Evolutionary conservation across 2,329 filamentous ascomycete species (phyloP).

Genomic region (Ceratocystis ficicola): DNA sequence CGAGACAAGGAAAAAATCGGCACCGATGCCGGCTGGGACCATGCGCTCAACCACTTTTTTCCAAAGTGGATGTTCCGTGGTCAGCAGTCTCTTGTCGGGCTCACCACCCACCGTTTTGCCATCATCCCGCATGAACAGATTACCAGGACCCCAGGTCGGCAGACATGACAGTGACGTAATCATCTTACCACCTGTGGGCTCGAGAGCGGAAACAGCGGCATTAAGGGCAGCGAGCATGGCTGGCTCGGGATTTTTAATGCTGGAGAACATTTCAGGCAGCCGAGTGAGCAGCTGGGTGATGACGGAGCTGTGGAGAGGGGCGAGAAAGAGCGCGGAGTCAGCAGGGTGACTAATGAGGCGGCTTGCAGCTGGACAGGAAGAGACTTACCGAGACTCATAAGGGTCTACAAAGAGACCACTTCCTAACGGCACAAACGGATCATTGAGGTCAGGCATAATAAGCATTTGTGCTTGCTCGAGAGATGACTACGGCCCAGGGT

Average conservation of each 20-base stretch:
- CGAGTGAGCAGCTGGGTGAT: conserved; percentile 78
- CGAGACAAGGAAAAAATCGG: conserved; percentile 89
- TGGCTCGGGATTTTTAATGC: conserved; percentile 81
- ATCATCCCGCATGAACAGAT: conserved; percentile 75
- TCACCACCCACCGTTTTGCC: conserved; percentile 76
- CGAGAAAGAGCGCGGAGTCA: background rate
- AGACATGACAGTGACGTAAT: conserved; percentile 77
- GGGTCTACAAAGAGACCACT: conserved; percentile 93
- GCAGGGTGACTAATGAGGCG: background rate
- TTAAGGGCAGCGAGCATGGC: conserved; percentile 74
- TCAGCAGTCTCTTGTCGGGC: conserved; percentile 80
- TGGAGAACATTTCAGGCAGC: conserved; percentile 75
- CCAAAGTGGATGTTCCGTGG: conserved; percentile 80
- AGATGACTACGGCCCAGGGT: conserved; percentile 40
- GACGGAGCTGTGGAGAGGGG: conserved; percentile 41
- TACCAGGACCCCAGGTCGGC: conserved; percentile 81
- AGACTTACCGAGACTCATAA: conserved; percentile 61
- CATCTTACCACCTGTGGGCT: conserved; percentile 82
- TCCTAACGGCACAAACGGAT: conserved; percentile 85
- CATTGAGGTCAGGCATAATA: conserved; percentile 94
- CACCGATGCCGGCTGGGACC: conserved; percentile 72
- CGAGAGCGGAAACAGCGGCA: conserved; percentile 69
- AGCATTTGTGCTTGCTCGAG: conserved; percentile 91
- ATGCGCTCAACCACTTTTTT: conserved; percentile 77
- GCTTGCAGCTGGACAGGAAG: background rate